phyloP scores from a whole-genome alignment of 495 filamentous ascomycete species.

The Penicillium dipodomyicola region DNA sequence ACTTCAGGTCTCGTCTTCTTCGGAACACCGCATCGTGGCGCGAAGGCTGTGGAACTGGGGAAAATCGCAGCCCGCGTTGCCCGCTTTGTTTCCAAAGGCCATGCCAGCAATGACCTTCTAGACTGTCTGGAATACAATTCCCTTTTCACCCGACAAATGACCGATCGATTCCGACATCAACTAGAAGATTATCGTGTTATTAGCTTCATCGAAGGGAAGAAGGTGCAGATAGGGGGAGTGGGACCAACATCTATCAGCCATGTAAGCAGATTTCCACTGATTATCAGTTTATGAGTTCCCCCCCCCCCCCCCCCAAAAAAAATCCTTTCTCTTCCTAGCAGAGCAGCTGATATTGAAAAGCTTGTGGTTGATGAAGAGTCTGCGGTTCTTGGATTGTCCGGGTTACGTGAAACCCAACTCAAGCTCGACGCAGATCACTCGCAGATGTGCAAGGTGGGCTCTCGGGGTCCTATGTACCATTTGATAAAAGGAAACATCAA shows the following conservation, averaged over 20 bases:
- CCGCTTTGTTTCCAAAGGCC: constrained; percentile 34
- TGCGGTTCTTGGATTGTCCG: constrained; percentile 37
- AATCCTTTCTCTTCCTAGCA: too few species aligned
- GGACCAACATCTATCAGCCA: constrained; percentile 36
- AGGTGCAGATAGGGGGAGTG: constrained; percentile 34
- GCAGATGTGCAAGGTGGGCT: constrained; percentile 39
- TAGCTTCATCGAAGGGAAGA: constrained; percentile 45
- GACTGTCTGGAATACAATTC: constrained; percentile 41
- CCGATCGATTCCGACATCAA: constrained; percentile 36
- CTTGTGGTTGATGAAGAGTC: constrained; percentile 43
- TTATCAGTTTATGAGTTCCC: too few species aligned
- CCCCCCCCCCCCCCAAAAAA: too few species aligned
- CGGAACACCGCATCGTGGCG: constrained; percentile 45
- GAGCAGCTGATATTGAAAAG: constrained; percentile 23
- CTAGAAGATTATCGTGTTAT: constrained; percentile 41
- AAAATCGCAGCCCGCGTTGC: constrained; percentile 40
- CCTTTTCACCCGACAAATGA: constrained; percentile 42
- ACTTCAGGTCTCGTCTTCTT: constrained; percentile 48
- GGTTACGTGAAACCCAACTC: constrained; percentile 39
- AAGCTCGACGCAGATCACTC: constrained; percentile 43
- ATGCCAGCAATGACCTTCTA: constrained; percentile 37
- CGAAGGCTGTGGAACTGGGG: constrained; percentile 39
- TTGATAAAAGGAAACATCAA: constrained; percentile 43
- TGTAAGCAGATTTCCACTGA: constrained; percentile 27
- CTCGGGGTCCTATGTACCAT: constrained; percentile 37